Evolutionary conservation across 2,329 filamentous ascomycete species (phyloP).

Genomic region (Pleoardoris graminearum): DNA sequence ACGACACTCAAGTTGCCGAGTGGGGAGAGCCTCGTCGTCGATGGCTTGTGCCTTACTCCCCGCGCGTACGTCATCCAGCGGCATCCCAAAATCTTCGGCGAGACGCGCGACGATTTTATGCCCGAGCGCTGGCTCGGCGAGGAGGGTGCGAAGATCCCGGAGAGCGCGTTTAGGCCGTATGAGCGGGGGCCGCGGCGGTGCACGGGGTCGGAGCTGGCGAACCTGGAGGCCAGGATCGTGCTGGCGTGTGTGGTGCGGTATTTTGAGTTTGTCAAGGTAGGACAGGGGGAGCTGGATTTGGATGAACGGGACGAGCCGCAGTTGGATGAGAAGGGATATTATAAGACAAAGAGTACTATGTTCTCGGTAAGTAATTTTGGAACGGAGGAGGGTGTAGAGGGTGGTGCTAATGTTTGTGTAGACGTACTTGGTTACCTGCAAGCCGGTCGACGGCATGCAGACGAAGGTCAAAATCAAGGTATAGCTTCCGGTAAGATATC

Average conservation of each 20-base stretch:
- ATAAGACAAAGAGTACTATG: conserved; percentile 34
- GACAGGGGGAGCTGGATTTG: conserved; percentile 32
- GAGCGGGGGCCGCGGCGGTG: conserved; percentile 58
- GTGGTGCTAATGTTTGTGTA: too few species aligned
- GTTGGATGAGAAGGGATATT: conserved; percentile 33
- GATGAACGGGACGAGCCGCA: conserved; percentile 30
- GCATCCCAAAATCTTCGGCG: conserved; percentile 20
- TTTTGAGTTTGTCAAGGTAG: conserved; percentile 43
- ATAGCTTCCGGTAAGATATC: too few species aligned
- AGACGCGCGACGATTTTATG: conserved; percentile 25
- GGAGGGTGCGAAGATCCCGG: conserved; percentile 29
- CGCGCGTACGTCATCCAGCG: conserved; percentile 23
- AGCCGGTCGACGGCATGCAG: too few species aligned
- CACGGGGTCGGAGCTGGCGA: conserved; percentile 59
- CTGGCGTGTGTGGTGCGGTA: conserved; percentile 47
- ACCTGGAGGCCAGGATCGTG: conserved; percentile 56
- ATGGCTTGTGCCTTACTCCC: conserved; percentile 15
- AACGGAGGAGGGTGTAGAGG: too few species aligned
- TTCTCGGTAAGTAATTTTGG: conserved; percentile 35
- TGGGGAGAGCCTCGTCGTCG: conserved; percentile 15
- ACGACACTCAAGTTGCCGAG: conserved; percentile 15
- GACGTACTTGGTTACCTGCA: too few species aligned
- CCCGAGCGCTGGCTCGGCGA: conserved; percentile 24
- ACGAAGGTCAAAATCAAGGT: too few species aligned
- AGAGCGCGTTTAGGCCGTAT: conserved; percentile 57